phyloP scores from a whole-genome alignment of 1,139 yeast genomes.

The Protomyces inouyei region DNA sequence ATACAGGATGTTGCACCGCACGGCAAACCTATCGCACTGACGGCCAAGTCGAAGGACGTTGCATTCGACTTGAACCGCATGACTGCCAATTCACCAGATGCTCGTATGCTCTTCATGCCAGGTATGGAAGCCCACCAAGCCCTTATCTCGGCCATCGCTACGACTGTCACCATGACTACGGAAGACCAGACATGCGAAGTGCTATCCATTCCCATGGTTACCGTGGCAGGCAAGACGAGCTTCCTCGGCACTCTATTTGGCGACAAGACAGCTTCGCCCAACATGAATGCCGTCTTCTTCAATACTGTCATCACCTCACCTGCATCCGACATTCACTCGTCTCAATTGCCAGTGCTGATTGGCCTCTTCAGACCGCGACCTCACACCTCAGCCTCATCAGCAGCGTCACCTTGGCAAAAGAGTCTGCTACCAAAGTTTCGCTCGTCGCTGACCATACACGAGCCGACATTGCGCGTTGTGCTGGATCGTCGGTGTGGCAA shows the following conservation, averaged over 20 bases:
- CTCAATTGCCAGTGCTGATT: slow-evolving; percentile 3
- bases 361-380: slow-evolving; percentile 9
- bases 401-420: not conserved
- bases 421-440: not conserved
- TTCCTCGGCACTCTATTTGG: slow-evolving; percentile 39
- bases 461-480: slow-evolving; percentile 19
- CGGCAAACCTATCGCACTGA: slow-evolving; percentile 33
- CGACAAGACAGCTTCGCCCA: slow-evolving; percentile 31
- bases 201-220: slow-evolving; percentile 42
- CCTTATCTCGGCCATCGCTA: slow-evolving; percentile 40
- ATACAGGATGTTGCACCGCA: slow-evolving; percentile 10
- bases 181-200: slow-evolving; percentile 40
- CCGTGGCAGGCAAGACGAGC: slow-evolving; percentile 41
- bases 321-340: slow-evolving; percentile 36
- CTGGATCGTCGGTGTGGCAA: not conserved
- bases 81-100: slow-evolving; percentile 42
- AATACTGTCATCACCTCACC: slow-evolving; percentile 42
- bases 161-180: slow-evolving; percentile 39
- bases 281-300: slow-evolving; percentile 37
- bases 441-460: slow-evolving; percentile 9
- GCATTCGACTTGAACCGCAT: slow-evolving; percentile 42
- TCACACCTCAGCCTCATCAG: not conserved
- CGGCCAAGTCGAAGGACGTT: slow-evolving; percentile 40
- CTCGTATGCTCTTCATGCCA: slow-evolving; percentile 40
- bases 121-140: slow-evolving; percentile 44